Evolutionary conservation across 257 asterid genomes (phyloP), one percentile per base, ranked within the genome.

Genomic region (Nicotiana sylvestris): DNA sequence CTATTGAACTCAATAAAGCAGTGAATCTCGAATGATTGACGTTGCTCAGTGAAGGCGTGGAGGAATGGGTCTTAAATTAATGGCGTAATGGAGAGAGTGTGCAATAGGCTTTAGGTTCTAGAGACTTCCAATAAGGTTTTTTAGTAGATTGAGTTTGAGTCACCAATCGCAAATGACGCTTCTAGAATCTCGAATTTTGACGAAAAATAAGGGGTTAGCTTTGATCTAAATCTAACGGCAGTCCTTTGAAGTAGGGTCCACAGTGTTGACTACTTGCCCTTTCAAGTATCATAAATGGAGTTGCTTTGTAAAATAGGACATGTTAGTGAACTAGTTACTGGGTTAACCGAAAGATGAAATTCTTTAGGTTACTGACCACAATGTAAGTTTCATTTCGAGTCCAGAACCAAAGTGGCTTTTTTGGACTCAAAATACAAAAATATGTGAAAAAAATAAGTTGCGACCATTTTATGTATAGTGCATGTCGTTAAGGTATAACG

Each of bases 51-150:
- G 33, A 8, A 32, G 35, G 3, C 35, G 4, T 30, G 30, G 16
- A 9, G 64, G 13, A 46, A 30, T 0, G 10, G 58, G 46, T 15
- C 57, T 84, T 21, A 60, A 69, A 68, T 8, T 8, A 8, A 8
- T 66, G 58, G 80, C 0, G 83, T 57, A 70, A 37, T 8, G 18
- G 27, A 30, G 81, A 43, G 66, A 32, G 15, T 13, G 53, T 64
- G 6, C 3, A 7, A 30, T 78, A 13, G 17, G 29, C 33, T 35
- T 15, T 58, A 81, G 89, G 82, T 87, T 86, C 87, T 79, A 46
- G 89, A 86, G 83, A 13, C 57, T 84, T 84, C 87, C 30, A 82
- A 21, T 18, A 70, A 78, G 78, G 82, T 81, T 55, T 84, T 84
- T 80, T 43, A 8, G 3, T 43, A 74, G 4, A 18, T 27, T 12